Percentiles rank a stretch among this genome's conserved stretches.
Conservation (phyloP, 1,139 yeast genomes). For the Magnusiomyces sp. region DNA sequence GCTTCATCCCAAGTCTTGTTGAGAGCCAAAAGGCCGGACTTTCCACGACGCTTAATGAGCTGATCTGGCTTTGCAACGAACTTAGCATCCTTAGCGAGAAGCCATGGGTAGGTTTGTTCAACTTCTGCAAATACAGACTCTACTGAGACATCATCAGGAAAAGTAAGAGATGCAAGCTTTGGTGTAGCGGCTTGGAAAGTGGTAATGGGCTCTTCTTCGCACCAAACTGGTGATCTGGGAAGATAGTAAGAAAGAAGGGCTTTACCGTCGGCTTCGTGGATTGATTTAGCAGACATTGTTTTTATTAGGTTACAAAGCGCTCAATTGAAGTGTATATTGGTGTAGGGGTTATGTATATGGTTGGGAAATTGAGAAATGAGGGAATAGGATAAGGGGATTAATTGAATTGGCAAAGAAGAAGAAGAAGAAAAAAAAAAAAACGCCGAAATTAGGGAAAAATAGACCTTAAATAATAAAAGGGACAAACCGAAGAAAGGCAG, state of each 20-base stretch:
- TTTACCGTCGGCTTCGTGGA: constrained; percentile 42
- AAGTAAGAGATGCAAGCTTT: constrained; percentile 34
- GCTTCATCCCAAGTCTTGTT: constrained; percentile 40
- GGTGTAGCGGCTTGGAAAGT: constrained; percentile 34
- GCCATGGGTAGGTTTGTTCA: constrained; percentile 38
- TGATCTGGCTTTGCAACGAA: constrained; percentile 43
- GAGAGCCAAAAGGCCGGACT: constrained; percentile 38
- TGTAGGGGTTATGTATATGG: not conserved
- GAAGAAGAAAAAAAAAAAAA: constrained; percentile 3
- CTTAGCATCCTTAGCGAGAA: constrained; percentile 31
- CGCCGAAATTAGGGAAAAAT: not conserved
- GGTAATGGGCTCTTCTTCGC: constrained; percentile 29
- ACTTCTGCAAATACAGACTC: constrained; percentile 32
- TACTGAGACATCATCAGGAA: constrained; percentile 27
- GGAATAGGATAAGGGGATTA: not conserved
- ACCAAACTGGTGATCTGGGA: constrained; percentile 35
- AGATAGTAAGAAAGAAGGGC: constrained; percentile 38
- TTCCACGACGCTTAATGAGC: constrained; percentile 41
- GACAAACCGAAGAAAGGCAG: not conserved
- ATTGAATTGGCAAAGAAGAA: not conserved
- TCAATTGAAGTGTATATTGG: too few relatives aligned
- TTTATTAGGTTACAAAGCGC: not conserved
- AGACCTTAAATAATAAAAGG: not conserved
- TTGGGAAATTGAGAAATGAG: not conserved
- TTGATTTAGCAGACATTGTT: constrained; percentile 38